Evolutionary conservation across 257 asterid species (phyloP), one percentile per base, ranked within the genome.

Genomic region (Coffea eugenioides): DNA sequence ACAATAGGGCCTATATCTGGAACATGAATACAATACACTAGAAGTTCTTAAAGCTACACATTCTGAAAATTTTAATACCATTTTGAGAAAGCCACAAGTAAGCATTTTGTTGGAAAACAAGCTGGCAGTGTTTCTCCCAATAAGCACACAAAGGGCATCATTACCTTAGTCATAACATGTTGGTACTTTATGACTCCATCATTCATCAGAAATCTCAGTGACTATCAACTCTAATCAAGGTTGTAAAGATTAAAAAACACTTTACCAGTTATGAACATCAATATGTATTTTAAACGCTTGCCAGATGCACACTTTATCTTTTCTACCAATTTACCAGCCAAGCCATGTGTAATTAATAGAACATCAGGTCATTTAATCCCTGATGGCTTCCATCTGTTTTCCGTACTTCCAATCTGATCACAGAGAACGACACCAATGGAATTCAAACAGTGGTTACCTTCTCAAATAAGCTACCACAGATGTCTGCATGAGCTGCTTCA

Each of bases 401-500:
- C 14, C 56, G 56, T 70, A 8, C 70, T 43, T 43, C n/a, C 61
- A 51, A 27, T 23, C 54, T 51, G 49, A 61, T 12, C 41, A 79
- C 20, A 45, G 11, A 48, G 34, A 34, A 5, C 31, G 31, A 80
- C 34, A 11, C 5, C 46, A 59, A n/a, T 39, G 71, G 71, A 68
- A 34, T 36, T 27, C 21, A 8, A 77, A 69, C 34, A 16, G 34
- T 9, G 21, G 23, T 62, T 82, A 95, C 98, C 98, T 94, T 96
- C 86, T 96, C 98, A 85, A 96, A 96, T 86, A 92, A 86, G 81
- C 90, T 86, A 79, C 99, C 99, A 80, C 99, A 96, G 67, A 96
- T 94, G 85, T 91, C 97, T 72, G 94, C 92, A 80, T 96, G 97
- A 78, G 91, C 96, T 76, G 92, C 89, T 86, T 96, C 99, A 66